These are phyloP conservation scores for Candida neerlandica DNA, from an alignment of 1,139 yeast genomes.

Conservation along the genomic window DNA sequence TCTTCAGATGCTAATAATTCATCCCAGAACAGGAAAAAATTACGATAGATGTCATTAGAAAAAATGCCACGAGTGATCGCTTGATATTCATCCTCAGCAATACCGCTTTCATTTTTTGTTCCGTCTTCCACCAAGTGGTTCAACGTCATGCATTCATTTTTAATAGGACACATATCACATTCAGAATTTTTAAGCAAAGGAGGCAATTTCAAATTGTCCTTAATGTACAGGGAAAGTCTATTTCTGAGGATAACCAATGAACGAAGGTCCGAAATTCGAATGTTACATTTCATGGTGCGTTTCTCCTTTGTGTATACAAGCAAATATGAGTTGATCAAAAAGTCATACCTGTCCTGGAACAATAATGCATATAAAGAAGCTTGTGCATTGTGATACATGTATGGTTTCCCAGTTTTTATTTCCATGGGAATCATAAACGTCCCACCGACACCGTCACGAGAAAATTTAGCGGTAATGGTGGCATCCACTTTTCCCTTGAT, in stretches of 20 bases:
- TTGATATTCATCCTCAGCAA: constrained; percentile 47
- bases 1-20: constrained; percentile 75
- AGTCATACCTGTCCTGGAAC: constrained; percentile 75
- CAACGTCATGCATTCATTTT: constrained; percentile 67
- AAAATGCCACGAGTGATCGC: constrained; percentile 54
- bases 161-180: constrained; percentile 71
- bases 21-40: constrained; percentile 76
- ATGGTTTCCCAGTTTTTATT: constrained; percentile 78
- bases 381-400: constrained; percentile 80
- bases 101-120: constrained; percentile 48
- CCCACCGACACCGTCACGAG: constrained; percentile 29
- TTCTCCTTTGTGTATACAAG: constrained; percentile 73
- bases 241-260: constrained; percentile 71
- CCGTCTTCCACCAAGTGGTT: constrained; percentile 66
- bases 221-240: constrained; percentile 60
- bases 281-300: constrained; percentile 58
- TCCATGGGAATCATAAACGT: constrained; percentile 75
- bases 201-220: constrained; percentile 59
- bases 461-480: constrained; percentile 64
- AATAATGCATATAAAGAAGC: constrained; percentile 82
- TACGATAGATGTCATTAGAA: constrained; percentile 36
- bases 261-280: constrained; percentile 57
- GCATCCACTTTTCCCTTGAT: constrained; percentile 91
- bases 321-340: constrained; percentile 65
- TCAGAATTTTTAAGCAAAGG: constrained; percentile 53